These are phyloP conservation scores for Phytophthora pistaciae DNA, from an alignment of 352 stramenopile species.

Conservation along the genomic window DNA sequence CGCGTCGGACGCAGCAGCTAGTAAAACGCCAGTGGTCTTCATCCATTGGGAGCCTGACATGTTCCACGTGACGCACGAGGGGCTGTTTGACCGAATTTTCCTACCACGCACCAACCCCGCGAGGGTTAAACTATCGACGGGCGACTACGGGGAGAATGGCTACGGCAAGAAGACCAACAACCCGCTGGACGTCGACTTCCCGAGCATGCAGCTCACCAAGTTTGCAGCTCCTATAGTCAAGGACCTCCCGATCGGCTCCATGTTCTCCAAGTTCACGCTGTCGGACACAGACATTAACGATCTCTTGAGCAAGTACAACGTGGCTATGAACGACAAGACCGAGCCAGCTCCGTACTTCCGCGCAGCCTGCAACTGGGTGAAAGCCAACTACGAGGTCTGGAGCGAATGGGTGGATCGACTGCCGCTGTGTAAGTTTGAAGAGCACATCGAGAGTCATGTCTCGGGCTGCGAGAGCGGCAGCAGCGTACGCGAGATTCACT, in stretches of 20 bases:
- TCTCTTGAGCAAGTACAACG: slow-evolving; percentile 41
- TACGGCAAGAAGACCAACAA: slow-evolving; percentile 59
- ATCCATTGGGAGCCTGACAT: slow-evolving; percentile 64
- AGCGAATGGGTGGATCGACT: slow-evolving; percentile 52
- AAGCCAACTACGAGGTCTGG: slow-evolving; percentile 60
- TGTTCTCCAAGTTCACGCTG: slow-evolving; percentile 47
- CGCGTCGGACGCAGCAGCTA: slow-evolving; percentile 38
- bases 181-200: slow-evolving; percentile 53
- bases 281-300: slow-evolving; percentile 49
- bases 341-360: slow-evolving; percentile 44
- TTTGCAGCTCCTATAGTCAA: slow-evolving; percentile 42
- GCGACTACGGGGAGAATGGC: slow-evolving; percentile 56
- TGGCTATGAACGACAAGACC: slow-evolving; percentile 1
- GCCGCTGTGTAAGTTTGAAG: slow-evolving; percentile 42
- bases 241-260: slow-evolving; percentile 22
- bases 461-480: slow-evolving; percentile 35
- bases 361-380: slow-evolving; percentile 60
- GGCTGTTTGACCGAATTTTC: slow-evolving; percentile 51
- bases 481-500: slow-evolving; percentile 32
- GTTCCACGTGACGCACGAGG: slow-evolving; percentile 49
- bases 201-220: slow-evolving; percentile 43
- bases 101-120: slow-evolving; percentile 44
- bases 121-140: slow-evolving; percentile 39
- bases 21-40: slow-evolving; percentile 45
- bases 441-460: slow-evolving; percentile 37